Evolutionary conservation across 306 rosid species (phyloP).

Genomic region (Cucurbita argyrosperma): DNA sequence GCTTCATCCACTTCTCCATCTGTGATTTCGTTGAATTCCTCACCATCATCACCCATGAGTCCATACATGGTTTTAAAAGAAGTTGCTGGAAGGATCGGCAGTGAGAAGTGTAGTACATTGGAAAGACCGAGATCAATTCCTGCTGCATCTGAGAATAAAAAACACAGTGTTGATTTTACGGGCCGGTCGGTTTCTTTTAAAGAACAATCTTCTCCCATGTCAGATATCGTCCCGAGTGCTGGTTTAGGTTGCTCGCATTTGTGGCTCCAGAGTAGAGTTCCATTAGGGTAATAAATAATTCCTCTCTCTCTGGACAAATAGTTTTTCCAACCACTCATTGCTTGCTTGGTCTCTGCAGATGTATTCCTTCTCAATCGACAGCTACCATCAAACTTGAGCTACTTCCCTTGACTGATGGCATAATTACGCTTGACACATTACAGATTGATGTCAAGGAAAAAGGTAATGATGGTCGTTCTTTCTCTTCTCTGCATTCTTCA

Average conservation of each 20-base stretch:
- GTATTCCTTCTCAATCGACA: constrained; percentile 64
- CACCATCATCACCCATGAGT: constrained; percentile 61
- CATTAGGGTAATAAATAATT: constrained; percentile 56
- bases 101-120: constrained; percentile 23
- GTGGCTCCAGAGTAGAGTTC: constrained; percentile 96
- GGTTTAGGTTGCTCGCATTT: constrained; percentile 66
- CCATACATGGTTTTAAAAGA: constrained; percentile 52
- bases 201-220: constrained; percentile 23
- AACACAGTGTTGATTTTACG: constrained; percentile 20
- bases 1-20: constrained; percentile 62
- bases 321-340: constrained; percentile 11
- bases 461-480: constrained; percentile 28
- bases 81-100: constrained; percentile 33
- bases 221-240: constrained; percentile 49
- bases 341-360: constrained; percentile 29
- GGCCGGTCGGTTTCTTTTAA: constrained; percentile 23
- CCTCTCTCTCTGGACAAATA: background rate
- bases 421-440: constrained; percentile 68
- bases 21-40: constrained; percentile 50
- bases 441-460: constrained; percentile 82
- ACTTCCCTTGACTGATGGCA: constrained; percentile 87
- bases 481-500: background rate
- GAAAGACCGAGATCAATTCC: constrained; percentile 32
- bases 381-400: constrained; percentile 81
- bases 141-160: constrained; percentile 23